Conservation (phyloP, 352 stramenopile genomes). For the Elongisporangium prolatum region DNA sequence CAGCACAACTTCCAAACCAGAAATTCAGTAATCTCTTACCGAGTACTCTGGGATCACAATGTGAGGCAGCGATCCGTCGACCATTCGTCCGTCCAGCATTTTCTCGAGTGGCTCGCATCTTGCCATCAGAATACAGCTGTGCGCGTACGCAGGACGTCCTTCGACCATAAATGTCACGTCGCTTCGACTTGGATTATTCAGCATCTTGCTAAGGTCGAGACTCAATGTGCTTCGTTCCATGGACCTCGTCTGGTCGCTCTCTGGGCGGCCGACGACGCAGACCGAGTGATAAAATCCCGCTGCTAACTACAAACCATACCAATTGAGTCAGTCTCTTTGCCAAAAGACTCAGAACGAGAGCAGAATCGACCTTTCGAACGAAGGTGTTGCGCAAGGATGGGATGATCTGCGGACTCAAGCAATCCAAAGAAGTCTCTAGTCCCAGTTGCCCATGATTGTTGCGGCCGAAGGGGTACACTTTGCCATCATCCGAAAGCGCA, state of each 20-base stretch:
- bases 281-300: constrained; percentile 92
- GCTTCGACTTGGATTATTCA: constrained; percentile 81
- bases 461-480: constrained; percentile 89
- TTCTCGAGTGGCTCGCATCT: constrained; percentile 87
- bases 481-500: constrained; percentile 73
- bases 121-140: constrained; percentile 85
- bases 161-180: constrained; percentile 86
- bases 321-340: not conserved
- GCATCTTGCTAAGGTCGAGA: constrained; percentile 66
- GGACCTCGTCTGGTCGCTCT: constrained; percentile 12
- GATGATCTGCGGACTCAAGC: constrained; percentile 68
- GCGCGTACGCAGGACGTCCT: constrained; percentile 55
- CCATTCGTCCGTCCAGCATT: constrained; percentile 89
- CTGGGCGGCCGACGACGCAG: constrained; percentile 32
- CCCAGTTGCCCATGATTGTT: constrained; percentile 94
- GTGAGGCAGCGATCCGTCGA: constrained; percentile 56
- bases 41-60: constrained; percentile 76
- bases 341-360: not conserved
- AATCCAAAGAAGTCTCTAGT: constrained; percentile 67
- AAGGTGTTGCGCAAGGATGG: constrained; percentile 45
- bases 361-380: constrained; percentile 50
- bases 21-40: constrained; percentile 15
- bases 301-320: constrained; percentile 46
- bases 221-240: constrained; percentile 36
- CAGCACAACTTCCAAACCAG: constrained; percentile 1